Base-by-base conservation (phyloP, 2,329 filamentous ascomycete species). In the Penicillium sp. region DNA sequence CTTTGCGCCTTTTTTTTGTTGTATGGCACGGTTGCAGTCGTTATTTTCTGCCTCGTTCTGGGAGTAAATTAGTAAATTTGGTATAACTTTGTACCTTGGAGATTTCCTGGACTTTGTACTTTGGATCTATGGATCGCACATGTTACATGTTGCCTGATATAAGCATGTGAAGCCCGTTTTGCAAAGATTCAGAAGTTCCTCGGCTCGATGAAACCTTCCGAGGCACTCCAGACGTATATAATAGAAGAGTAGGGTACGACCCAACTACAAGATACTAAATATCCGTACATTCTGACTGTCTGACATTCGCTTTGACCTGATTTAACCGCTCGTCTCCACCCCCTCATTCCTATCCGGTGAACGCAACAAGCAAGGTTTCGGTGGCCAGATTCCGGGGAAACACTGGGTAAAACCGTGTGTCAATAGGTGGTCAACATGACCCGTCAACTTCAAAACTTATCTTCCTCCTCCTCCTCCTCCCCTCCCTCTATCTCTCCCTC, bases 331-430 rank as follows among this genome's bases (percentile, higher is more conserved):
- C 32, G 12, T 37, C 47, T 50, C 48, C 50, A 54, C 50, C 55
- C 48, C 58, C 58, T 58, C 58, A 59, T 57, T 54, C 52, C 49
- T 50, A 59, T 59, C 57, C 66, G 66, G 66, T 68, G 65, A 68
- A 65, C 66, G 61, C 63, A 68, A 66, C 58, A 60, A 68, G 66
- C 57, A 60, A 60, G 49, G 50, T 57, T 54, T 44, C 57, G 55
- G 59, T 59, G 61, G 55, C 59, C 55, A 56, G 55, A 61, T 59
- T 56, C 62, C 56, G 50, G 50, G 49, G 52, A 53, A 56, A 46
- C 28, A 29, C 10, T 12, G 28, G 27, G 28, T 23, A 23, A 29
- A 29, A 29, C 9, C 28, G 28, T 29, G 41, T 43, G 10, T 44
- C 29, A 31, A 33, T 3, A n/a, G 6, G 15, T 40, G 45, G 57